phyloP scores from a whole-genome alignment of 1,139 yeast species.

The Wickerhamiella pararugosa region DNA sequence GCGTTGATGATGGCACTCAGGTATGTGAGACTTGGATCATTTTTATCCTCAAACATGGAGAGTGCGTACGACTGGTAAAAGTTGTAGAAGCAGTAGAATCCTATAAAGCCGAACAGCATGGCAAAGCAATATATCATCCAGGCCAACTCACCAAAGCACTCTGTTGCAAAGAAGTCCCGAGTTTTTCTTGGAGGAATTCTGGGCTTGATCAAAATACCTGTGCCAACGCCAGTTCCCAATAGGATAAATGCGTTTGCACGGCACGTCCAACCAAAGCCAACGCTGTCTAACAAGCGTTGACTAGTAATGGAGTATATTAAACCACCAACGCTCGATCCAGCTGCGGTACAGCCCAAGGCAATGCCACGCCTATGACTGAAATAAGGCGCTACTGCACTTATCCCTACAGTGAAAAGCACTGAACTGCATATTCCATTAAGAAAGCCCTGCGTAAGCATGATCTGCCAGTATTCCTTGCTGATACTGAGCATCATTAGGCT shows the following conservation, averaged over 20 bases:
- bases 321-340: conserved; percentile 39
- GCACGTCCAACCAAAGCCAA: conserved; percentile 25
- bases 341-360: conserved; percentile 41
- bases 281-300: conserved; percentile 17
- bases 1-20: conserved; percentile 37
- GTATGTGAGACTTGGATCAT: conserved; percentile 11
- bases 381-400: conserved; percentile 30
- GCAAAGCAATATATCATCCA: conserved; percentile 11
- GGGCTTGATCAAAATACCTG: conserved; percentile 13
- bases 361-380: conserved; percentile 38
- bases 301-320: conserved; percentile 22
- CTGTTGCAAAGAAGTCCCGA: conserved; percentile 11
- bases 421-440: conserved; percentile 35
- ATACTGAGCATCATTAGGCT: conserved; percentile 39
- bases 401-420: conserved; percentile 15
- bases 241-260: conserved; percentile 21
- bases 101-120: conserved; percentile 8
- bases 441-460: conserved; percentile 38
- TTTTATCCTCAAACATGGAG: conserved; percentile 3
- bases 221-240: conserved; percentile 13
- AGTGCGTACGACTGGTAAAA: conserved; percentile 10
- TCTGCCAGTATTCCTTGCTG: conserved; percentile 34
- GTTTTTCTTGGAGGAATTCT: conserved; percentile 8
- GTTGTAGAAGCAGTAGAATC: conserved; percentile 13
- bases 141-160: conserved; percentile 11